phyloP scores from a whole-genome alignment of 345 rosid species.

The Rhizophora mangle region DNA sequence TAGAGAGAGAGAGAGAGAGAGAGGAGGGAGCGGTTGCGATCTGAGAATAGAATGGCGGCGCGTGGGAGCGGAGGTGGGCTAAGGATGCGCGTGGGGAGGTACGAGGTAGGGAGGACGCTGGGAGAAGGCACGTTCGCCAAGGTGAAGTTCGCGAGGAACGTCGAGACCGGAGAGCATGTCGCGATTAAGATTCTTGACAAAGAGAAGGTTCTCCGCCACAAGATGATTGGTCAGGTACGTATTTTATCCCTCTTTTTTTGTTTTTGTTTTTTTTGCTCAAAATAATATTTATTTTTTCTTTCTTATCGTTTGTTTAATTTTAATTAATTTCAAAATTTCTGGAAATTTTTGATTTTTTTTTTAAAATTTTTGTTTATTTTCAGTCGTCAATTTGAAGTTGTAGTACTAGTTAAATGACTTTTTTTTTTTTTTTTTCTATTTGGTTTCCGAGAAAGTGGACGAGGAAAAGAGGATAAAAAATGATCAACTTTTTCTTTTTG shows the following conservation, averaged over 20 bases:
- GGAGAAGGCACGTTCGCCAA: conserved; percentile 98
- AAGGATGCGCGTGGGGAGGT: conserved; percentile 94
- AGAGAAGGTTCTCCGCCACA: conserved; percentile 80
- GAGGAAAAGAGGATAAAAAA: not conserved
- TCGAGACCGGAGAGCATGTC: conserved; percentile 66
- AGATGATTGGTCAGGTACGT: conserved; percentile 92
- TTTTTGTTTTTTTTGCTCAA: not conserved
- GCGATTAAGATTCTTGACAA: conserved; percentile 94
- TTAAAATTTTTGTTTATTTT: not conserved
- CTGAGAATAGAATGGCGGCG: conserved; percentile 37
- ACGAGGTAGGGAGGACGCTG: conserved; percentile 85
- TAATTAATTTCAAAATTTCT: not conserved
- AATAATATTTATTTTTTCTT: not conserved
- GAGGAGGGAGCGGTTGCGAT: not conserved
- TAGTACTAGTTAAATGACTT: not conserved
- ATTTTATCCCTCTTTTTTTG: not conserved
- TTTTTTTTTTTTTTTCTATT: not conserved
- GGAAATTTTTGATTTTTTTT: not conserved
- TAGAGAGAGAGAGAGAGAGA: not conserved
- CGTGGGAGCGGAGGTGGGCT: conserved; percentile 34
- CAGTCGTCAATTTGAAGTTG: not conserved
- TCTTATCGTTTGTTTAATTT: not conserved
- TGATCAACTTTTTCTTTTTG: not conserved
- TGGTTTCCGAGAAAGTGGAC: conserved; percentile 4
- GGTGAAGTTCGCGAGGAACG: conserved; percentile 87